Percentiles rank a stretch among this genome's conserved stretches.
These are phyloP conservation scores for Pyrenula massariospora DNA, from an alignment of 495 filamentous ascomycete genomes.

Conservation along the genomic window DNA sequence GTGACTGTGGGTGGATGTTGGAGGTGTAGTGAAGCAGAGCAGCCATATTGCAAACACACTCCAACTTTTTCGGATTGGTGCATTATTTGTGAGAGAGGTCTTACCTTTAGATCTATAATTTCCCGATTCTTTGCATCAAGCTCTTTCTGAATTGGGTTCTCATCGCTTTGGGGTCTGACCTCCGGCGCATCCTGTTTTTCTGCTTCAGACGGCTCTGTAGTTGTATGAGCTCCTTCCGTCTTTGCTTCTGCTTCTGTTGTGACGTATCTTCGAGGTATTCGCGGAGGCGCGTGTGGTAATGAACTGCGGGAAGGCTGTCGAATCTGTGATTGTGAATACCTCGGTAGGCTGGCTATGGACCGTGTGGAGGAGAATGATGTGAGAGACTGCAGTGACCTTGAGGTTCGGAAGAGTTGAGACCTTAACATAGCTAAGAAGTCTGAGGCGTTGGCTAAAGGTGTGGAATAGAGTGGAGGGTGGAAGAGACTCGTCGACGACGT, in stretches of 20 bases:
- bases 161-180: conserved; percentile 29
- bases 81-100: no score
- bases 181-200: conserved; percentile 24
- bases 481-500: neutral
- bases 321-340: neutral
- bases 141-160: conserved; percentile 45
- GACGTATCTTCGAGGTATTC: neutral
- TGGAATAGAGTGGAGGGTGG: no score
- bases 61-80: no score
- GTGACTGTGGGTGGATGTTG: neutral
- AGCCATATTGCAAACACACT: no score
- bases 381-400: neutral
- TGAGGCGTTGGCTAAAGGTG: no score
- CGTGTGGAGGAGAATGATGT: neutral
- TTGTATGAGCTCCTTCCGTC: conserved; percentile 9
- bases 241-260: conserved; percentile 20
- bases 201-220: conserved; percentile 7
- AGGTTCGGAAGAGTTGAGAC: neutral
- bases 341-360: neutral
- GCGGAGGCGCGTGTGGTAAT: neutral
- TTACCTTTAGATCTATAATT: conserved; percentile 75
- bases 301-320: neutral
- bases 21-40: neutral
- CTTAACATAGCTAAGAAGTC: neutral
- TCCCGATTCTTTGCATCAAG: conserved; percentile 79